Percentiles rank a stretch among this genome's conserved stretches.
phyloP scores from a whole-genome alignment of 208 protist genomes.

The Leishmania lainsoni region DNA sequence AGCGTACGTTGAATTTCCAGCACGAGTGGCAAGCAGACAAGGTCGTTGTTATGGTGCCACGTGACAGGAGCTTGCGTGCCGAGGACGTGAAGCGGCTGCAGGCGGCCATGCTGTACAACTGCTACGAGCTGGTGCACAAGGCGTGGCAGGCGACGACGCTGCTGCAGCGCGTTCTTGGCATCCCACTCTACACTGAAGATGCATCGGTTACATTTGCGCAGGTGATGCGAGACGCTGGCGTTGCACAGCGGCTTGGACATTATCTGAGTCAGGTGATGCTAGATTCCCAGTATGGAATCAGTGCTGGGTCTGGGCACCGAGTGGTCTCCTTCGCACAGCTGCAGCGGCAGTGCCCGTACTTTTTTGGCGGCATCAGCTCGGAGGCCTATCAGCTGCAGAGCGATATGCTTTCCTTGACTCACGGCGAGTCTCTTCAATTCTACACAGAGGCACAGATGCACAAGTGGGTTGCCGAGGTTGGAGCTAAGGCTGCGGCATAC shows the following conservation, averaged over 20 bases:
- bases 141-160: slow-evolving; percentile 69
- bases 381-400: slow-evolving; percentile 64
- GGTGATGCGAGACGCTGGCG: slow-evolving; percentile 69
- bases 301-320: slow-evolving; percentile 38
- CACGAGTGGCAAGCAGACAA: slow-evolving; percentile 55
- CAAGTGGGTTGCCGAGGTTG: slow-evolving; percentile 66
- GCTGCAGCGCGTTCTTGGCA: slow-evolving; percentile 49
- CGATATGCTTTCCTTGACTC: slow-evolving; percentile 65
- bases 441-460: slow-evolving; percentile 55
- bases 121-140: slow-evolving; percentile 50
- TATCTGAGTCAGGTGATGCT: slow-evolving; percentile 63
- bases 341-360: slow-evolving; percentile 79
- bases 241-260: slow-evolving; percentile 67
- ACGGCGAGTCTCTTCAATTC: slow-evolving; percentile 40
- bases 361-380: slow-evolving; percentile 75
- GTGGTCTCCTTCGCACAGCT: slow-evolving; percentile 54
- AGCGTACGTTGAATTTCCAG: slow-evolving; percentile 34
- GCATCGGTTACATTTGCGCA: slow-evolving; percentile 67
- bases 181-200: slow-evolving; percentile 59
- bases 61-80: slow-evolving; percentile 32
- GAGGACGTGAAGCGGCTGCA: slow-evolving; percentile 60
- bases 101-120: slow-evolving; percentile 36
- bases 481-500: slow-evolving; percentile 60
- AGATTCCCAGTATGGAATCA: slow-evolving; percentile 48
- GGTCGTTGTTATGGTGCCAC: slow-evolving; percentile 41